These are phyloP conservation scores for Backusella luteola DNA, from an alignment of 192 early-diverging fungal genomes.

Conservation along the genomic window DNA sequence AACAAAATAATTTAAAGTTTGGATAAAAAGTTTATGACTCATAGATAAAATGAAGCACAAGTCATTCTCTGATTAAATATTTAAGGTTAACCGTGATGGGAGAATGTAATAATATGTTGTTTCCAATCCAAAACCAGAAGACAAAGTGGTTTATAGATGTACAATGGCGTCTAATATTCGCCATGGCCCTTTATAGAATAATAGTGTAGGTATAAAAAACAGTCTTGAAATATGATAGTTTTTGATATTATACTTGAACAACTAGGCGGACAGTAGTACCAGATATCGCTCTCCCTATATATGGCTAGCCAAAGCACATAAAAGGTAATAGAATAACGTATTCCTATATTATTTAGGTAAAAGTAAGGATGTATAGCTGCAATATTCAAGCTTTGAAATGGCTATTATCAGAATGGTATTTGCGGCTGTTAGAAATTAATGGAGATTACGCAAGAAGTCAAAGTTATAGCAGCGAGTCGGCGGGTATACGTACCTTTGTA, in stretches of 20 bases:
- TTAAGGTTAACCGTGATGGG: not conserved
- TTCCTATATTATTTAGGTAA: not conserved
- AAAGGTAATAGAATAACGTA: not conserved
- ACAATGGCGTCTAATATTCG: not conserved
- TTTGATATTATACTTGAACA: not conserved
- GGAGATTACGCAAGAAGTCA: no score
- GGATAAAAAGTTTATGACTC: not conserved
- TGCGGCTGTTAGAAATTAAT: no score
- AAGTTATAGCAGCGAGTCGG: no score
- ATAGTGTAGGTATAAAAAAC: not conserved
- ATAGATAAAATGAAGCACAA: not conserved
- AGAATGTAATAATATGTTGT: not conserved
- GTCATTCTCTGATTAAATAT: not conserved
- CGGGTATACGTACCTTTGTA: no score
- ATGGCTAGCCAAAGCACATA: not conserved
- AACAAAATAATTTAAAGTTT: not conserved
- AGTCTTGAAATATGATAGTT: not conserved
- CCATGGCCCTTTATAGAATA: not conserved
- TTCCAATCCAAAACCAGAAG: not conserved
- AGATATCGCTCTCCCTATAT: not conserved
- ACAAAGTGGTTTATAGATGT: not conserved
- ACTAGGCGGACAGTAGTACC: not conserved
- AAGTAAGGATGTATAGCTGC: not conserved
- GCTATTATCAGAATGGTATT: no score
- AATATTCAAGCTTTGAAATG: no score